Percentiles rank a stretch among this genome's conserved stretches.
Evolutionary conservation across 169 alveolate genomes (phyloP).

Genomic region (Plasmodium gaboni): DNA sequence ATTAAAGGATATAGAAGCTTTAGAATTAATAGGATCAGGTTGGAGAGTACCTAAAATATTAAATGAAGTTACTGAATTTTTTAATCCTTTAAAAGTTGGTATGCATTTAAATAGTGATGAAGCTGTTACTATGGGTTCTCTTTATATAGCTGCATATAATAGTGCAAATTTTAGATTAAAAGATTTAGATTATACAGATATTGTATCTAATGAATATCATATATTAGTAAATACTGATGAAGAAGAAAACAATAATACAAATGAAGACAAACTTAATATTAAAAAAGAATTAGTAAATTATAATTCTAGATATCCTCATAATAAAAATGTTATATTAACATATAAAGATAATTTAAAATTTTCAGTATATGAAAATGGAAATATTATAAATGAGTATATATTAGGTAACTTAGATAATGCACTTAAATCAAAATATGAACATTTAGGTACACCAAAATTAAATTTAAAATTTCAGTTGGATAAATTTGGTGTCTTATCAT

Average conservation of each 20-base stretch:
- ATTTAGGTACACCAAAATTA: conserved; percentile 36
- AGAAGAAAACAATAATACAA: conserved; percentile 21
- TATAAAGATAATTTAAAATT: conserved; percentile 60
- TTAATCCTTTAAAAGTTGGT: conserved; percentile 83
- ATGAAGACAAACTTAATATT: conserved; percentile 12
- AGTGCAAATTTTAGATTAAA: conserved; percentile 83
- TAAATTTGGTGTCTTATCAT: conserved; percentile 43
- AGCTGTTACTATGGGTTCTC: conserved; percentile 85
- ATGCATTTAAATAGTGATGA: conserved; percentile 88
- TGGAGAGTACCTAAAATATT: conserved; percentile 85
- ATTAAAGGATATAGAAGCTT: conserved; percentile 82
- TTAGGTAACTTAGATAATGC: conserved; percentile 21
- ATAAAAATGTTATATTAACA: conserved; percentile 40
- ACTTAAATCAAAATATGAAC: conserved; percentile 35
- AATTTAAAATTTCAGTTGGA: conserved; percentile 46
- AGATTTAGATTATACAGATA: conserved; percentile 77
- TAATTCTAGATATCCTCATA: conserved; percentile 46
- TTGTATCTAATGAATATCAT: conserved; percentile 76
- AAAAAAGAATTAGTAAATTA: conserved; percentile 57
- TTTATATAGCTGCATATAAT: conserved; percentile 84
- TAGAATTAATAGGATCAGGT: conserved; percentile 85
- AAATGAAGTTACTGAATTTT: conserved; percentile 77
- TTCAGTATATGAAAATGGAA: conserved; percentile 70
- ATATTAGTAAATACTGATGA: conserved; percentile 36
- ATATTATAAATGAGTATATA: conserved; percentile 23